These are phyloP conservation scores for Tulasnella sp. DNA, from an alignment of 768 basidiomycete genomes.

Conservation along the genomic window DNA sequence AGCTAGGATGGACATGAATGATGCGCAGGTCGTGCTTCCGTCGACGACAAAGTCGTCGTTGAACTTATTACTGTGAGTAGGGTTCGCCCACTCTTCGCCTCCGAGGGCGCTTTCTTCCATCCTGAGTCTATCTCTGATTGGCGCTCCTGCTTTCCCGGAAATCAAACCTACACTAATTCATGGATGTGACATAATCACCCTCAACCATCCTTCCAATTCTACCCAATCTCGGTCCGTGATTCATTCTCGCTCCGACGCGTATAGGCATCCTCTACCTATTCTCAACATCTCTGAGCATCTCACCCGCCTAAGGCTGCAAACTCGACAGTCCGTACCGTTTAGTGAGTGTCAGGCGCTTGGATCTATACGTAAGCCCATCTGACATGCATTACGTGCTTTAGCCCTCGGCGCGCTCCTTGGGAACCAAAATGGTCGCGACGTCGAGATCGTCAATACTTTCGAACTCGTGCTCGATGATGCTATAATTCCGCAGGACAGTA, in stretches of 20 bases:
- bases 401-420: slow-evolving; percentile 89
- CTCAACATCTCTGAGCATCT: slow-evolving; percentile 94
- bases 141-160: background rate
- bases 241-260: slow-evolving; percentile 17
- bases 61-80: slow-evolving; percentile 14
- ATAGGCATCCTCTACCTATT: slow-evolving; percentile 89
- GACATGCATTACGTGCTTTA: slow-evolving; percentile 25
- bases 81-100: background rate
- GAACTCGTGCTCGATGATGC: slow-evolving; percentile 52
- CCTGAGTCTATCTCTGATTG: background rate
- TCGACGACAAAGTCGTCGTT: slow-evolving; percentile 14
- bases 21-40: slow-evolving; percentile 3
- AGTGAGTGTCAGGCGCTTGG: slow-evolving; percentile 36
- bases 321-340: slow-evolving; percentile 47
- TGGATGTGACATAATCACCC: background rate
- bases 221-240: background rate
- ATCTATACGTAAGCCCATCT: background rate
- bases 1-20: slow-evolving; percentile 2
- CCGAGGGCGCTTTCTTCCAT: background rate
- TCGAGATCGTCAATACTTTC: slow-evolving; percentile 96
- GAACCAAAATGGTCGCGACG: slow-evolving; percentile 85
- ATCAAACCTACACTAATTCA: background rate
- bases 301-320: slow-evolving; percentile 72
- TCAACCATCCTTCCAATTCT: background rate
- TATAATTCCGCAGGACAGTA: background rate